Base-by-base conservation (phyloP, 345 rosid species). In the Theobroma cacao region DNA sequence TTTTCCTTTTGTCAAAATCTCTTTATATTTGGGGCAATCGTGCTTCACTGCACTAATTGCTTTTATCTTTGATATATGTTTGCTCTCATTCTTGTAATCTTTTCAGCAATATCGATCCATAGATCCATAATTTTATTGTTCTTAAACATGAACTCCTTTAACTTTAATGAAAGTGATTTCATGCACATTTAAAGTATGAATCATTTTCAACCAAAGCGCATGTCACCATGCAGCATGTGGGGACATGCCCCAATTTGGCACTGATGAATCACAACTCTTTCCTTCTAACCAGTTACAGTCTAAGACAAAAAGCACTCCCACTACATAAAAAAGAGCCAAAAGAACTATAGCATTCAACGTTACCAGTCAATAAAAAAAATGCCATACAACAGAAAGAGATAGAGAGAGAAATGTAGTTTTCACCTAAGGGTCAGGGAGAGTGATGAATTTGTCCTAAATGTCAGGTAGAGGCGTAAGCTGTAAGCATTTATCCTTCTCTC, bases 401-500 rank as follows among this genome's bases (percentile, higher is more conserved):
- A 38, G 47, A 64, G 40, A 36, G 2, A 30, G 52, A 43, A 5
- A 61, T 28, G 34, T 30, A 26, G 26, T 17, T 30, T 70, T 70
- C 74, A 48, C 28, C 41, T 5, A 14, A 17, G 58, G 56, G 36
- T 50, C 1, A 0, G 15, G 8, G 17, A 65, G 73, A 26, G 28
- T 9, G 28, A 58, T 31, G 33, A 58, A 9, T 26, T 58, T 13
- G 4, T 30, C 38, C 58, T 14, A 47, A 59, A 28, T 11, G 30
- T 45, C 53, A 22, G 17, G 38, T 33, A 10, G 50, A 71, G 60
- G 61, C 11, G 43, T 31, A 71, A 71, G 75, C 41, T 71, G 34
- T 26, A 45, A 75, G 41, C 70, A 61, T 10, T 75, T 31, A 45
- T 43, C 78, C n/a, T 60, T 13, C 11, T 50, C 59, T 75, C 41